Evolutionary conservation across 2,329 filamentous ascomycete species (phyloP), one percentile per base, ranked within the genome.

Genomic region (Ophiostoma himal-ulmi): DNA sequence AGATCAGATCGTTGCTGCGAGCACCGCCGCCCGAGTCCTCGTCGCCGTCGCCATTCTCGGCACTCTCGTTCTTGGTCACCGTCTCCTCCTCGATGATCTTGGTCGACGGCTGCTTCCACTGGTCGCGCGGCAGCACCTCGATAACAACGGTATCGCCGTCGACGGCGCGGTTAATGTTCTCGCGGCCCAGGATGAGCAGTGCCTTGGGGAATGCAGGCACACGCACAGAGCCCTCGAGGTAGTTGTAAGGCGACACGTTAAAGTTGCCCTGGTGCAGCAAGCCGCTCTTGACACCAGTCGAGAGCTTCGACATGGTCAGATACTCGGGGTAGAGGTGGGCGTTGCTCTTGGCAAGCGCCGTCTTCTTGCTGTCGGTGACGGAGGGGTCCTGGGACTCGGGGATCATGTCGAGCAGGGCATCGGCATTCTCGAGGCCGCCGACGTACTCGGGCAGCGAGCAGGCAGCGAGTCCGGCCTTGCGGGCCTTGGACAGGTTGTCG

Each of bases 191-290:
- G 66, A 99, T 86, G 20, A 99, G 84, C 39, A 99, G 86, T 1
- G 93, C 86, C 76, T 95, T 96, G 72, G 95, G 90, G 76, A 99
- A 99, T 5, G 94, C 88, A 0, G 94, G 88, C 0, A 96, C 93
- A 75, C 94, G 90, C 73, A 98, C 91, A 0, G 93, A 93, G 1
- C 93, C 95, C 79, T 99, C 95, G 13, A 99, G 84, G 76, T 98
- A 99, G 81, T 99, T 99, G 84, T 98, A 99, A 0, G 93, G 92
- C 8, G 95, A 98, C 37, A 98, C 93, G 77, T 94, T 97, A 82
- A 97, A 99, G 34, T 92, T 89, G 7, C 95, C 95, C 80, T 99
- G 94, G 78, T 99, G 95, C 75, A 99, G 82, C 69, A 93, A 88
- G 5, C 94, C 93, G 68, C 88, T 89, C 82, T 96, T 96, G 70